Conservation (phyloP, 371 early-diverging fungal genomes). For the Mucor lusitanicus region DNA sequence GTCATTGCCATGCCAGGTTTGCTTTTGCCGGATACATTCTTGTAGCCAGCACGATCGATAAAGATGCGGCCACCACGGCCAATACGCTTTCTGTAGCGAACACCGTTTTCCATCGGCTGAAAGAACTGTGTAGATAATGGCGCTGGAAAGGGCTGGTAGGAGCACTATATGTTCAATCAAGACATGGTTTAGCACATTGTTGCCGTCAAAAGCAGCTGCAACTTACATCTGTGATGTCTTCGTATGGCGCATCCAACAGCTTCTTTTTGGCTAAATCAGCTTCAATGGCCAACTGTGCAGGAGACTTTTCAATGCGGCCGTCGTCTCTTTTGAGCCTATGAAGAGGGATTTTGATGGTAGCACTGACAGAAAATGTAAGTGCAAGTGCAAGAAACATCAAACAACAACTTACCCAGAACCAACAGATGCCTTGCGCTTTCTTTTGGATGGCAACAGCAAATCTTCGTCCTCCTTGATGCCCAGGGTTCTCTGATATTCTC, state of each 20-base stretch:
- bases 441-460: constrained; percentile 33
- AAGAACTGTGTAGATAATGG: constrained; percentile 39
- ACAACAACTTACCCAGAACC: constrained; percentile 33
- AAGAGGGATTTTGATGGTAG: constrained; percentile 61
- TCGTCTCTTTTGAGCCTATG: constrained; percentile 46
- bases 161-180: constrained; percentile 28
- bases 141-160: constrained; percentile 53
- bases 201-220: no score
- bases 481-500: constrained; percentile 55
- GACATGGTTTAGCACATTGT: not conserved
- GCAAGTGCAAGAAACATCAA: not conserved
- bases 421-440: constrained; percentile 34
- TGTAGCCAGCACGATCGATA: constrained; percentile 44
- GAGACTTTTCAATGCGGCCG: constrained; percentile 36
- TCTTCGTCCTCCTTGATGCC: constrained; percentile 61
- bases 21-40: constrained; percentile 20
- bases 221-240: constrained; percentile 59
- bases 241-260: constrained; percentile 56
- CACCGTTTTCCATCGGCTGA: constrained; percentile 26
- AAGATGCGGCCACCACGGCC: constrained; percentile 67
- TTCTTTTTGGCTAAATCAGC: constrained; percentile 56
- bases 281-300: constrained; percentile 45
- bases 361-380: constrained; percentile 21
- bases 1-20: constrained; percentile 20
- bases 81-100: constrained; percentile 53